phyloP scores from a whole-genome alignment of 2,329 filamentous ascomycete species.

The Fusarium sp. region DNA sequence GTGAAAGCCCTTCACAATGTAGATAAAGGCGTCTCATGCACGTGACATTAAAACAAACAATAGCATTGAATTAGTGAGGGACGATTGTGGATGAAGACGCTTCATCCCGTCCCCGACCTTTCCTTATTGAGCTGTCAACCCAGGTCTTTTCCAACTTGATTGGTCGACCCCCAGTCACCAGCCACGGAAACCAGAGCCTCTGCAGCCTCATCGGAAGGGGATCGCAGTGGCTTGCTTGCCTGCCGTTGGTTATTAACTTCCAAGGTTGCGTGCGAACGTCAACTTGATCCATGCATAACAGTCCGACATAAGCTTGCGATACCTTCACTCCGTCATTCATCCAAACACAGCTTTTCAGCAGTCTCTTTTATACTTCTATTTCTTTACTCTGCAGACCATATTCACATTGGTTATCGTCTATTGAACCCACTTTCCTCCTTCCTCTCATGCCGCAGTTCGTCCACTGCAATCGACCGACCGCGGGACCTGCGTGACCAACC shows the following conservation, averaged over 20 bases:
- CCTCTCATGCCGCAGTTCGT: slow-evolving; percentile 45
- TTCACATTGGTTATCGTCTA: background rate
- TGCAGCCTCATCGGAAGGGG: slow-evolving; percentile 43
- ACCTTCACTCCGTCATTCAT: slow-evolving; percentile 22
- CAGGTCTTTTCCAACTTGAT: slow-evolving; percentile 9
- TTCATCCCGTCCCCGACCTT: slow-evolving; percentile 32
- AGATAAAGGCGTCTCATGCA: background rate
- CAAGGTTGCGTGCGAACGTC: slow-evolving; percentile 20
- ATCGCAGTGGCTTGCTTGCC: slow-evolving; percentile 38
- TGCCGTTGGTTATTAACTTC: slow-evolving; percentile 25
- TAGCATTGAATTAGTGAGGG: background rate
- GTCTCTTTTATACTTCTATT: background rate
- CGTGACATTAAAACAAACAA: slow-evolving; percentile 24
- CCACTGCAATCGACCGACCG: slow-evolving; percentile 46
- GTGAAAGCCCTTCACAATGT: background rate
- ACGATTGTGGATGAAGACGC: slow-evolving; percentile 30
- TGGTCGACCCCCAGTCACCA: slow-evolving; percentile 35
- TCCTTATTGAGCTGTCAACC: slow-evolving; percentile 7
- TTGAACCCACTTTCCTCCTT: slow-evolving; percentile 5
- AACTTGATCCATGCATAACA: slow-evolving; percentile 37
- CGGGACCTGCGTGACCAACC: slow-evolving; percentile 45
- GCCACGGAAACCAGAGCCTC: slow-evolving; percentile 46
- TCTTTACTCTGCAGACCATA: background rate
- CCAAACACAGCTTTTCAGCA: background rate
- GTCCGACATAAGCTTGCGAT: slow-evolving; percentile 28